These are phyloP conservation scores for Tylopilus plumbeoviolaceoides DNA, from an alignment of 768 basidiomycete genomes.

Conservation along the genomic window DNA sequence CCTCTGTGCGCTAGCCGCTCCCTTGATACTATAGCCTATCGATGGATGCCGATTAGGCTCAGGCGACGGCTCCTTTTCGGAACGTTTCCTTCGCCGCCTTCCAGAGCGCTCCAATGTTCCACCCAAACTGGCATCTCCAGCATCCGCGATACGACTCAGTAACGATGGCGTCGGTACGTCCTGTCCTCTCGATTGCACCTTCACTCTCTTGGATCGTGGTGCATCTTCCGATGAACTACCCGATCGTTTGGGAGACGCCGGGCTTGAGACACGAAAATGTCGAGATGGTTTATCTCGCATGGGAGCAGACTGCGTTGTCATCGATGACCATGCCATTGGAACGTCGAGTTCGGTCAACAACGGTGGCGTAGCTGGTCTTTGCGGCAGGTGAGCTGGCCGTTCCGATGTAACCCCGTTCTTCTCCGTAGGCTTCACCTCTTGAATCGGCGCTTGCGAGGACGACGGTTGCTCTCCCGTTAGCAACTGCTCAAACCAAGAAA, in stretches of 20 bases:
- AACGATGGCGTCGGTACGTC: conserved; percentile 35
- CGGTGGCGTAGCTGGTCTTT: conserved; percentile 15
- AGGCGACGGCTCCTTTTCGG: conserved; percentile 19
- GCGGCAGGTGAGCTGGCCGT: conserved; percentile 29
- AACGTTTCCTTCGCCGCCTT: conserved; percentile 19
- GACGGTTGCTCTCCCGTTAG: conserved; percentile 25
- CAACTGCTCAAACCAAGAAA: conserved; percentile 44
- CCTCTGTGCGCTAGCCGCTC: conserved; percentile 40
- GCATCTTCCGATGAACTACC: conserved; percentile 27
- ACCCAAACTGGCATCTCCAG: conserved; percentile 14
- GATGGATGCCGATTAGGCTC: conserved; percentile 33
- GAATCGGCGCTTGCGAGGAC: conserved; percentile 14
- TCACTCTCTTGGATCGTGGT: conserved; percentile 35
- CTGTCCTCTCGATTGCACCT: conserved; percentile 25
- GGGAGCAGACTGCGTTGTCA: conserved; percentile 7
- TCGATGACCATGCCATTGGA: conserved; percentile 11
- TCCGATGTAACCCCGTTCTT: conserved; percentile 15
- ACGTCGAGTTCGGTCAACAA: conserved; percentile 13
- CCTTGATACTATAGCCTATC: conserved; percentile 52
- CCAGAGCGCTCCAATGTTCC: conserved; percentile 17
- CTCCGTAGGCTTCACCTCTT: conserved; percentile 6
- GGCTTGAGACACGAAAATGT: conserved; percentile 4
- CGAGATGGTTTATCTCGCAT: conserved; percentile 12
- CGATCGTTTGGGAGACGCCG: conserved; percentile 25
- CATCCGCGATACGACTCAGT: conserved; percentile 39